Conservation (phyloP, 2,329 filamentous ascomycete species). For the Ophiostoma quercus region DNA sequence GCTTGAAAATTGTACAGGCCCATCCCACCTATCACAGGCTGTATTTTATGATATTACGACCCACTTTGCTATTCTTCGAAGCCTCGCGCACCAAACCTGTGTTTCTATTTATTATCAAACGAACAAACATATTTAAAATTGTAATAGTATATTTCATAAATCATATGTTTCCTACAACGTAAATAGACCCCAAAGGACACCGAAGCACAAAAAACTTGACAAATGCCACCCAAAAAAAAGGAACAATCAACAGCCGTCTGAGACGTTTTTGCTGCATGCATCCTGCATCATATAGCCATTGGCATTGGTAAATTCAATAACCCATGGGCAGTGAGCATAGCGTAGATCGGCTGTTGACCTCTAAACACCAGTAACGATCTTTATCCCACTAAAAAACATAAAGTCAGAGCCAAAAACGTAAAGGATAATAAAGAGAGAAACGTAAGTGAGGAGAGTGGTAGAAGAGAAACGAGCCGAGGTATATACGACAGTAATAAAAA, state of each 20-base stretch:
- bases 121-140: background rate
- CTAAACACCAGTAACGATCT: background rate
- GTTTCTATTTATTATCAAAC: background rate
- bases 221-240: background rate
- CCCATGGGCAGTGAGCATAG: background rate
- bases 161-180: conserved; percentile 4
- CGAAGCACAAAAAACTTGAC: background rate
- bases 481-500: conserved; percentile 3
- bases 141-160: background rate
- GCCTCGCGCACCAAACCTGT: too few relatives aligned
- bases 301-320: background rate
- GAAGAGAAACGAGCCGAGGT: background rate
- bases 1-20: background rate
- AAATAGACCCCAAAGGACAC: background rate
- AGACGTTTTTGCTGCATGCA: background rate
- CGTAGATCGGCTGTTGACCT: background rate
- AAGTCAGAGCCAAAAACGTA: background rate
- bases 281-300: background rate
- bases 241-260: background rate
- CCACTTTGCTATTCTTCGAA: background rate
- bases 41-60: background rate
- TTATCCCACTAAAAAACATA: background rate
- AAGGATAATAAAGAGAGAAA: background rate
- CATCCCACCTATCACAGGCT: background rate
- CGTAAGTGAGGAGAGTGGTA: background rate